Evolutionary conservation across 176 grass and related monocot genomes (phyloP).

Genomic region (Musa itinerans): DNA sequence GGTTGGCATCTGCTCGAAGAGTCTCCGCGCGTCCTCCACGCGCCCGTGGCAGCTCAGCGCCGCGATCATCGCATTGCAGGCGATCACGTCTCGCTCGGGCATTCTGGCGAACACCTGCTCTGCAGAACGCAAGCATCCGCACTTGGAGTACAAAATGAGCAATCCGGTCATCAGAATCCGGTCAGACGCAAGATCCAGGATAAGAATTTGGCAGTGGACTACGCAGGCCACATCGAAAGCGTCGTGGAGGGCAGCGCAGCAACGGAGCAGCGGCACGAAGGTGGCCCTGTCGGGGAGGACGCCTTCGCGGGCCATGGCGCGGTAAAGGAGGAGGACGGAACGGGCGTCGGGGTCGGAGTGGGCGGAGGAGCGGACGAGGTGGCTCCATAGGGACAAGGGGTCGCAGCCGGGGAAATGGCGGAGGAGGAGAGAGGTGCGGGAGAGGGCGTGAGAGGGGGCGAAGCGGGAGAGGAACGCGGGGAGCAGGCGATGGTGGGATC

Average conservation of each 20-base stretch:
- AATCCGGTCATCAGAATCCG: conserved; percentile 9
- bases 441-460: background rate
- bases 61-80: conserved; percentile 17
- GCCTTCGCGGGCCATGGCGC: conserved; percentile 1
- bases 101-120: conserved; percentile 18
- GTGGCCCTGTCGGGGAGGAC: background rate
- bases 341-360: background rate
- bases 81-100: conserved; percentile 10
- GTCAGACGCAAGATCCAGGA: background rate
- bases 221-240: background rate
- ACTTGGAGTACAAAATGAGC: conserved; percentile 10
- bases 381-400: background rate
- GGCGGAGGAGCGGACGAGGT: background rate
- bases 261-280: conserved; percentile 2
- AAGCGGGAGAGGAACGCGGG: conserved; percentile 3
- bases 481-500: background rate
- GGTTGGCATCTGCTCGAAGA: conserved; percentile 5
- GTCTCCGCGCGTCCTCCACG: background rate
- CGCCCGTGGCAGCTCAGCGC: conserved; percentile 2
- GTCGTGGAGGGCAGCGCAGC: background rate
- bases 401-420: background rate
- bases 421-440: conserved; percentile 14
- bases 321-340: conserved; percentile 3
- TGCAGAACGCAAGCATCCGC: background rate
- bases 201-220: conserved; percentile 10